Evolutionary conservation across 2,329 filamentous ascomycete species (phyloP), one percentile per base, ranked within the genome.

Genomic region (Beauveria sp.): DNA sequence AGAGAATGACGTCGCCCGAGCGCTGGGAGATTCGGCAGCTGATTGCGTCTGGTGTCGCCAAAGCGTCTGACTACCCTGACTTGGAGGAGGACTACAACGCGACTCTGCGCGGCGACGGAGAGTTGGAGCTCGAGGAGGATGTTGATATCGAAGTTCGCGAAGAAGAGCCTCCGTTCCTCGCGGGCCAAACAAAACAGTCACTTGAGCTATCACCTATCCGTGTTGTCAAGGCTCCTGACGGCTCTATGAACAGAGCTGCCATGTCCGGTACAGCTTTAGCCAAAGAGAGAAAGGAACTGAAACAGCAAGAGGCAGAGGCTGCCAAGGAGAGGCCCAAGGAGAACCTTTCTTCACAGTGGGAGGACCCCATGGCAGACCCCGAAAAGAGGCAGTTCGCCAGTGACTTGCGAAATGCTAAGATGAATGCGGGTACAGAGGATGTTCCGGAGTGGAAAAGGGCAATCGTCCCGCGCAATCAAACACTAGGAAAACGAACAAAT

Each of bases 21-120:
- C 81, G 94, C 70, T 99, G 94, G 93, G 94, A 99, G 72, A 97
- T 99, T 64, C 86, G 93, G 64, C 94, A 99, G 70, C 80, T 99
- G 57, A 97, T 99, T 69, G 92, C 93, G 3, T 96, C 94, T 5
- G 94, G 96, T 51, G 93, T 96, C 9, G 89, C 91, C 20, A 96
- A 94, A 67, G 92, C 91, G 0, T 90, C 90, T 0, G 93, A 97
- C 67, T 97, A 96, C 70, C 94, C 94, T 0, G 93, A 97, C 65
- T 82, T 97, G 30, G 91, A 97, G 66, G 91, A 97, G 67, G 92
- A 97, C 61, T 96, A 96, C 72, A 88, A 96, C 64, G 89, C 90
- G 18, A 92, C 91, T 0, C 78, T 97, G 28, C 89, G 88, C 28
- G 93, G 92, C 18, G 91, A 96, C 66, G 90, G 88, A 18, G 88